phyloP scores from a whole-genome alignment of 768 basidiomycete species.

The Leucosporidium creatinivorum region DNA sequence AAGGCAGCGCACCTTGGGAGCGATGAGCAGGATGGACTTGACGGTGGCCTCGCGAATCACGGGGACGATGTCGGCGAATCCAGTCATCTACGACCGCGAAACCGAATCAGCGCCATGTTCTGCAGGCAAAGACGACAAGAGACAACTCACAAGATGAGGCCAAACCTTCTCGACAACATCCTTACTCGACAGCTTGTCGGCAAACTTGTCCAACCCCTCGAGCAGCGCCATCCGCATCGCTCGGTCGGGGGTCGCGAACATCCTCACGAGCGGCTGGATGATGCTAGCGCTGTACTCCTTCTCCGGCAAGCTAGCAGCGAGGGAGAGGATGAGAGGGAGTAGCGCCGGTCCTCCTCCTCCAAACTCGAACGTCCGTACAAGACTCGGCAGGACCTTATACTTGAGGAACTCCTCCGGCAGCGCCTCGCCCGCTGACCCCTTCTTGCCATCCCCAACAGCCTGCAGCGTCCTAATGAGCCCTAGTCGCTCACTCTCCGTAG shows the following conservation, averaged over 20 bases:
- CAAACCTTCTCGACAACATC: slow-evolving; percentile 80
- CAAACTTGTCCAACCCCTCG: slow-evolving; percentile 74
- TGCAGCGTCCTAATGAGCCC: slow-evolving; percentile 26
- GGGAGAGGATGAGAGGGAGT: slow-evolving; percentile 72
- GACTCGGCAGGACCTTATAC: slow-evolving; percentile 77
- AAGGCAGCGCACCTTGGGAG: slow-evolving; percentile 65
- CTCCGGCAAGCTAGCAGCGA: slow-evolving; percentile 47
- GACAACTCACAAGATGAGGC: slow-evolving; percentile 69
- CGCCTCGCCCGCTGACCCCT: slow-evolving; percentile 64
- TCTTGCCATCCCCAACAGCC: slow-evolving; percentile 51
- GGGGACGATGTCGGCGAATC: slow-evolving; percentile 89
- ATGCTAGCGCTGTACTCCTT: slow-evolving; percentile 59
- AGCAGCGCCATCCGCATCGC: slow-evolving; percentile 89
- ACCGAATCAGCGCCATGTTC: neutral
- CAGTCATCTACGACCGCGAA: slow-evolving; percentile 62
- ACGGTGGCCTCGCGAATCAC: slow-evolving; percentile 91
- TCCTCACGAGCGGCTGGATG: slow-evolving; percentile 68
- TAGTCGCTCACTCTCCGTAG: slow-evolving; percentile 60
- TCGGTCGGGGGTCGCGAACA: slow-evolving; percentile 82
- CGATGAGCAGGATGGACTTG: slow-evolving; percentile 72
- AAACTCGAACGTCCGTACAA: slow-evolving; percentile 68
- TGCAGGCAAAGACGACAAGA: neutral
- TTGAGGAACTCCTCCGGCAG: slow-evolving; percentile 81
- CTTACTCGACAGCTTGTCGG: slow-evolving; percentile 77
- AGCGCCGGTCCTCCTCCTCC: slow-evolving; percentile 55